These are phyloP conservation scores for Arachnomyces sp. DNA, from an alignment of 2,329 filamentous ascomycete species.

Conservation along the genomic window DNA sequence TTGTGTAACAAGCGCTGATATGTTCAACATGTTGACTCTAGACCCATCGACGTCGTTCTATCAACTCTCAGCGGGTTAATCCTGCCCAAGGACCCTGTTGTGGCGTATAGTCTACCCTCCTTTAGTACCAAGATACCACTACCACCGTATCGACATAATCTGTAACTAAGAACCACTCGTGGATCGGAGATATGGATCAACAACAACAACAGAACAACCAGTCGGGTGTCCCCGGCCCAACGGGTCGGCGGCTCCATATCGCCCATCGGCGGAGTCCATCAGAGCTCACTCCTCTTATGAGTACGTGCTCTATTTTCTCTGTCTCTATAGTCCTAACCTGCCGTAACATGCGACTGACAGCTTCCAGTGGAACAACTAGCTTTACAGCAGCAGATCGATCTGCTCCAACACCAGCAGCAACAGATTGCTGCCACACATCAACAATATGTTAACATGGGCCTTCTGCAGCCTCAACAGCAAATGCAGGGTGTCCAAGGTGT, in stretches of 20 bases:
- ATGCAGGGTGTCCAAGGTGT: constrained; percentile 62
- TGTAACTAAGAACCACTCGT: not conserved
- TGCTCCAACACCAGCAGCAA: constrained; percentile 93
- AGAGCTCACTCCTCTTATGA: constrained; percentile 89
- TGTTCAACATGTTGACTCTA: no score
- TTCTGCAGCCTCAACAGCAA: constrained; percentile 79
- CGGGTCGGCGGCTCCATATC: constrained; percentile 82
- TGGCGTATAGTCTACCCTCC: no score
- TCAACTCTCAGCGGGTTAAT: no score
- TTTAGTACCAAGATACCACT: no score
- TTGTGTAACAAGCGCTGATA: no score
- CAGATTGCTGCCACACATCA: constrained; percentile 94
- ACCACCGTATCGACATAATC: no score
- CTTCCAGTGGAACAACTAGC: constrained; percentile 82
- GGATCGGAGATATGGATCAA: constrained; percentile 47
- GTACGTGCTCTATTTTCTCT: constrained; percentile 56
- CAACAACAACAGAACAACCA: constrained; percentile 36
- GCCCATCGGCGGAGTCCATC: constrained; percentile 89
- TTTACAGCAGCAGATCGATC: constrained; percentile 90
- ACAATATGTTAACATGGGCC: constrained; percentile 96
- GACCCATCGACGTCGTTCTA: no score
- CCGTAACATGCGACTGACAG: constrained; percentile 2
- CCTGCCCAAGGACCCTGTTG: no score
- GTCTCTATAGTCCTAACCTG: constrained; percentile 2
- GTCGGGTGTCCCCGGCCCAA: constrained; percentile 51